Evolutionary conservation across 768 basidiomycete species (phyloP).

Genomic region (Boletus subcaerulescens): DNA sequence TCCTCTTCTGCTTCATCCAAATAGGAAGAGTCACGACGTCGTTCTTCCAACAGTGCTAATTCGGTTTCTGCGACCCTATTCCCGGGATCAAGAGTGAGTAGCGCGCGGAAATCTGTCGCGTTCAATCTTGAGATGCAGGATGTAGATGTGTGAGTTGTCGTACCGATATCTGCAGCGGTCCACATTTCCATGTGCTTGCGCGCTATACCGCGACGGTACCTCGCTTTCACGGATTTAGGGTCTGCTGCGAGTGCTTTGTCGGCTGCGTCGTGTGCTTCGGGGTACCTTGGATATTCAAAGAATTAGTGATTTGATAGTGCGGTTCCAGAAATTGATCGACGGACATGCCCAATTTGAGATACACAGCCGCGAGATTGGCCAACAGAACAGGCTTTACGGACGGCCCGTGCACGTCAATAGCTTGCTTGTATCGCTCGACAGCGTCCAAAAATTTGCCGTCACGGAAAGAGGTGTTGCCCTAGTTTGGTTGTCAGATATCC

Average conservation of each 20-base stretch:
- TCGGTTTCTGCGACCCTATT: constrained; percentile 19
- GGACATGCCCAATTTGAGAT: constrained; percentile 41
- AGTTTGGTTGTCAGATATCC: not conserved
- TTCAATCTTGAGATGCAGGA: no score
- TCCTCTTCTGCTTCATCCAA: not conserved
- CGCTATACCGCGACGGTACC: constrained; percentile 35
- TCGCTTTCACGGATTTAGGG: constrained; percentile 33
- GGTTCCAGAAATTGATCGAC: not conserved
- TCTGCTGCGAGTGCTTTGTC: constrained; percentile 27
- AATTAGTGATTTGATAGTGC: not conserved
- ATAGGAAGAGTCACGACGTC: not conserved
- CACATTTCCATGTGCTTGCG: constrained; percentile 26
- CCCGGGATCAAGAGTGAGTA: constrained; percentile 28
- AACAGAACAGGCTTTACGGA: constrained; percentile 34
- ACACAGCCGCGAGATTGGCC: constrained; percentile 41
- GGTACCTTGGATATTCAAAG: constrained; percentile 19
- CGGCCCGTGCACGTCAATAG: constrained; percentile 36
- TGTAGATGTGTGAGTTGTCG: not conserved
- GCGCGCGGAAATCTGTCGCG: constrained; percentile 26
- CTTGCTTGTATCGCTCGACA: constrained; percentile 39
- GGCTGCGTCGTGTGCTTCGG: constrained; percentile 30
- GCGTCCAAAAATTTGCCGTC: constrained; percentile 36
- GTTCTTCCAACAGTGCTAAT: constrained; percentile 9
- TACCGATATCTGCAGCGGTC: constrained; percentile 24
- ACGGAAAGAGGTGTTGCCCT: constrained; percentile 47